Evolutionary conservation across 345 rosid species (phyloP).

Genomic region (Schrenkiella parvula): DNA sequence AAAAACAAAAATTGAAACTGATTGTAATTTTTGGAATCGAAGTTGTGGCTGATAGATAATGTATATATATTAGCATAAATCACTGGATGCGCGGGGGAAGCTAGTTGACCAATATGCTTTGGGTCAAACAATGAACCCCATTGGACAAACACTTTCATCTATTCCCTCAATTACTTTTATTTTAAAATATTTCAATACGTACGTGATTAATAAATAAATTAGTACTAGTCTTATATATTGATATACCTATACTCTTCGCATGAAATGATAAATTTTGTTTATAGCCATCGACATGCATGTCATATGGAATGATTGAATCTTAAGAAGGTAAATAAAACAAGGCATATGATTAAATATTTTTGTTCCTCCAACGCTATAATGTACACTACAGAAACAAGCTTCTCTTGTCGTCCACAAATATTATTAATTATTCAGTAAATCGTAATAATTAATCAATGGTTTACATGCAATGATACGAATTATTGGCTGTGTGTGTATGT

Average conservation of each 20-base stretch:
- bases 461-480: slow-evolving; percentile 4
- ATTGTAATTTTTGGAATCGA: too few species aligned
- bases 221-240: too few species aligned
- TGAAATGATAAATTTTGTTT: neutral
- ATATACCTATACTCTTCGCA: neutral
- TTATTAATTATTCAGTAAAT: neutral
- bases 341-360: neutral
- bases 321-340: neutral
- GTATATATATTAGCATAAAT: neutral
- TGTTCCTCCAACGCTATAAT: neutral
- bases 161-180: neutral
- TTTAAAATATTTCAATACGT: neutral
- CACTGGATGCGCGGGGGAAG: neutral
- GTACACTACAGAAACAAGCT: neutral
- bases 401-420: neutral
- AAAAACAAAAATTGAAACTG: too few species aligned
- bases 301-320: slow-evolving; percentile 1
- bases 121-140: slow-evolving; percentile 18
- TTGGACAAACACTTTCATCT: slow-evolving; percentile 16
- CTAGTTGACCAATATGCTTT: slow-evolving; percentile 12
- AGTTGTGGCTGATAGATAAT: too few species aligned
- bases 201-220: too few species aligned
- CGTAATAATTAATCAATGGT: neutral
- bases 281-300: neutral
- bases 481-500: slow-evolving; percentile 5